These are phyloP conservation scores for Diplotaxis tenuifolia DNA, from an alignment of 345 rosid species.

Conservation along the genomic window DNA sequence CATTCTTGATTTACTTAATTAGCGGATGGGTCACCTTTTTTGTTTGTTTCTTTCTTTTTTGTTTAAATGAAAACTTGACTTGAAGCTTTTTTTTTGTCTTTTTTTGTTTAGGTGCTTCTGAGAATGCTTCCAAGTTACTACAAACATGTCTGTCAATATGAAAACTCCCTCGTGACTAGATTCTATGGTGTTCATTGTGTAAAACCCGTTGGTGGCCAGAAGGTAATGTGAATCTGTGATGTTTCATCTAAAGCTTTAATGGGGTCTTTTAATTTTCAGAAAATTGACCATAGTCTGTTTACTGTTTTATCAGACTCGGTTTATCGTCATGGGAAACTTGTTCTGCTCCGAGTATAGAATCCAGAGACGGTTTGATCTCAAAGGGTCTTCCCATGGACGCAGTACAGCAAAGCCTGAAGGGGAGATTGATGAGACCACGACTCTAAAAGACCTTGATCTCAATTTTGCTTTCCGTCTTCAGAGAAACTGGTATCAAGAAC, in stretches of 20 bases:
- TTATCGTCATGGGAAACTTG: constrained; percentile 94
- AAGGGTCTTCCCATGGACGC: constrained; percentile 97
- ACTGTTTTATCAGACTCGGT: constrained; percentile 57
- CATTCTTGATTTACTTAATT: constrained; percentile 27
- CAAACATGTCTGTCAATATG: constrained; percentile 66
- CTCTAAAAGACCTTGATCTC: constrained; percentile 94
- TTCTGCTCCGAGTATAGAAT: constrained; percentile 95
- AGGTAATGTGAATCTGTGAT: constrained; percentile 58
- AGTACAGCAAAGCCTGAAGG: constrained; percentile 75
- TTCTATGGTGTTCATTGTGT: constrained; percentile 96
- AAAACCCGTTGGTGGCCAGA: constrained; percentile 88
- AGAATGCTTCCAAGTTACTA: constrained; percentile 91
- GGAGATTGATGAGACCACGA: constrained; percentile 95
- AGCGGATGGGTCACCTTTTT: constrained; percentile 23
- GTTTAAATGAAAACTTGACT: constrained; percentile 29
- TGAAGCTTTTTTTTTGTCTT: constrained; percentile 32
- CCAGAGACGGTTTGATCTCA: constrained; percentile 90
- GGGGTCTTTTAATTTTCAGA: neutral
- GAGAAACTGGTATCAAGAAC: constrained; percentile 78
- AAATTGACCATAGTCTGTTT: constrained; percentile 5
- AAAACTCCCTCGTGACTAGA: constrained; percentile 86
- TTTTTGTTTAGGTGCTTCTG: constrained; percentile 65
- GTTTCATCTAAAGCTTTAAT: constrained; percentile 10
- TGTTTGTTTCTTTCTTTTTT: constrained; percentile 30
- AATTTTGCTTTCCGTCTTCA: constrained; percentile 86